These are phyloP conservation scores for Elsinoe perseae DNA, from an alignment of 2,329 filamentous ascomycete species.

Conservation along the genomic window DNA sequence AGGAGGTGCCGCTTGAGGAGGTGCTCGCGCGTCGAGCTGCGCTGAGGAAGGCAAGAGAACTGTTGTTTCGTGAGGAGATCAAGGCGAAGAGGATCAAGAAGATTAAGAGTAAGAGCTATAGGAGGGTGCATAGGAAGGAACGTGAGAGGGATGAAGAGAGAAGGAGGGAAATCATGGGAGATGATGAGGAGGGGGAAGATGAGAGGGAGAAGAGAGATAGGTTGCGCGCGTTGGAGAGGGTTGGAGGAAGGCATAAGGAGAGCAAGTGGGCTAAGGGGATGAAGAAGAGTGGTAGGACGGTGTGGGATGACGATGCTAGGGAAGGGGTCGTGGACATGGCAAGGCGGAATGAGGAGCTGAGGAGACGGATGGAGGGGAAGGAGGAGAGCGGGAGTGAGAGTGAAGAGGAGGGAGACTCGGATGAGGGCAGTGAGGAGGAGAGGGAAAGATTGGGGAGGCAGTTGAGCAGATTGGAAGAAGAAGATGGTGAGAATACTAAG, in stretches of 20 bases:
- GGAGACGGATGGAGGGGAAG: slow-evolving; percentile 69
- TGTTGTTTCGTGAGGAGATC: slow-evolving; percentile 81
- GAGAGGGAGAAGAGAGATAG: slow-evolving; percentile 62
- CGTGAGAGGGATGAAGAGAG: slow-evolving; percentile 49
- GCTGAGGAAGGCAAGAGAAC: slow-evolving; percentile 70
- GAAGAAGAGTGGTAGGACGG: slow-evolving; percentile 67
- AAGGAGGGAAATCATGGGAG: slow-evolving; percentile 50
- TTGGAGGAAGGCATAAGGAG: slow-evolving; percentile 76
- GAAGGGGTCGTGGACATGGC: slow-evolving; percentile 73
- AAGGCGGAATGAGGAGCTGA: slow-evolving; percentile 71
- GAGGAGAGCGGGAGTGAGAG: slow-evolving; percentile 36
- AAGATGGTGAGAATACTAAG: slow-evolving; percentile 42
- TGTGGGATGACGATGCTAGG: slow-evolving; percentile 83
- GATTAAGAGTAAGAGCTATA: slow-evolving; percentile 96
- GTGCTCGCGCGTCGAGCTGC: slow-evolving; percentile 65
- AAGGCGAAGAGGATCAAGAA: slow-evolving; percentile 92
- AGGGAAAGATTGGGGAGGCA: slow-evolving; percentile 27
- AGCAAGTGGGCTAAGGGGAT: slow-evolving; percentile 88
- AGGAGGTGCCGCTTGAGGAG: slow-evolving; percentile 64
- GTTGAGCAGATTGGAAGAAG: slow-evolving; percentile 35
- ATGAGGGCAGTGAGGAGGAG: slow-evolving; percentile 26
- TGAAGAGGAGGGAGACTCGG: slow-evolving; percentile 54
- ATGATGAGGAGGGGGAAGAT: slow-evolving; percentile 55
- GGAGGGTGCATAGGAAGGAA: slow-evolving; percentile 81
- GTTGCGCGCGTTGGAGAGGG: slow-evolving; percentile 70